phyloP scores from a whole-genome alignment of 2,329 filamentous ascomycete species.

The Fusarium sp. region DNA sequence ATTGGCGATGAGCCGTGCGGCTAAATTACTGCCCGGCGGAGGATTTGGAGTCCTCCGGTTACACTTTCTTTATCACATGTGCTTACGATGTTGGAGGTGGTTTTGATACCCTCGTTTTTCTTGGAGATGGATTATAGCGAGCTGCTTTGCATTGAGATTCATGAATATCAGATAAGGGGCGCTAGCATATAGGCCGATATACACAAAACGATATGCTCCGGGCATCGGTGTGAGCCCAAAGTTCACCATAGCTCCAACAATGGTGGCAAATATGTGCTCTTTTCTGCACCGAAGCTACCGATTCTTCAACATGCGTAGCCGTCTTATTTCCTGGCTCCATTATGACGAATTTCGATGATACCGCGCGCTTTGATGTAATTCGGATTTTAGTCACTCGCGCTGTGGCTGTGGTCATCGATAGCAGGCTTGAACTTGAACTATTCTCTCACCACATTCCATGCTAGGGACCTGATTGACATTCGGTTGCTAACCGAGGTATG shows the following conservation, averaged over 20 bases:
- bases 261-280: neutral
- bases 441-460: neutral
- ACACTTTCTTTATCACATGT: neutral
- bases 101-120: neutral
- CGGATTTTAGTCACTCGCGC: neutral
- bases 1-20: constrained; percentile 24
- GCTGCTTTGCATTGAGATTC: neutral
- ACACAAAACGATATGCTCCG: neutral
- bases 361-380: neutral
- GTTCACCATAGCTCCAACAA: neutral
- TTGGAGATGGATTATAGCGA: neutral
- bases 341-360: neutral
- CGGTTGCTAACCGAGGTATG: constrained; percentile 3
- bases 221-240: neutral
- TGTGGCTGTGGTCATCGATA: neutral
- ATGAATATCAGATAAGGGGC: neutral
- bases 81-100: neutral
- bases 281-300: neutral
- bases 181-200: neutral
- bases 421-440: neutral
- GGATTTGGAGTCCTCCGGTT: neutral
- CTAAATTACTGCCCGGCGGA: neutral
- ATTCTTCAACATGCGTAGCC: neutral
- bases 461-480: neutral
- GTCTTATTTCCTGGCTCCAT: neutral